phyloP scores from a whole-genome alignment of 2,329 filamentous ascomycete genomes.

The Orbilia blumenaviensis region DNA sequence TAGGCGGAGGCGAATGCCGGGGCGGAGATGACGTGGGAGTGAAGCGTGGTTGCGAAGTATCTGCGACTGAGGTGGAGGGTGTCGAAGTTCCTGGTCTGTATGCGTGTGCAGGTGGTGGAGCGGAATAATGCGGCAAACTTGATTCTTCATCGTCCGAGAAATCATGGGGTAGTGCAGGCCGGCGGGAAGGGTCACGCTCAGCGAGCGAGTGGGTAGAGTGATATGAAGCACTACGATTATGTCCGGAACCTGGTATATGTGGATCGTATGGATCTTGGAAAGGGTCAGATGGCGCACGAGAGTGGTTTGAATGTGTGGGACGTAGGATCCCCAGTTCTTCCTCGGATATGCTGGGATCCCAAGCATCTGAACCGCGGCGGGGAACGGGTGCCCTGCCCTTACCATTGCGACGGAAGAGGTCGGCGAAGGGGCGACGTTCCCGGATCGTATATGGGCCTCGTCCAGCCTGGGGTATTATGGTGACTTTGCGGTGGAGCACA shows the following conservation, averaged over 20 bases:
- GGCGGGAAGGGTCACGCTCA: neutral
- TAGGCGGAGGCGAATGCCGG: slow-evolving; percentile 28
- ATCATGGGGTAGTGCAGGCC: neutral
- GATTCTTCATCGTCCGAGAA: slow-evolving; percentile 47
- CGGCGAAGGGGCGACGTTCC: slow-evolving; percentile 41
- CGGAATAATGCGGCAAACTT: slow-evolving; percentile 38
- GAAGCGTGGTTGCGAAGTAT: slow-evolving; percentile 39
- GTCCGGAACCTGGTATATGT: neutral
- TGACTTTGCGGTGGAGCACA: slow-evolving; percentile 44
- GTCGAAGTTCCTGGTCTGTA: slow-evolving; percentile 26
- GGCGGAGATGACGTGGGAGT: slow-evolving; percentile 48
- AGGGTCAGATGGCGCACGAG: slow-evolving; percentile 36
- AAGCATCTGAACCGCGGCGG: slow-evolving; percentile 39
- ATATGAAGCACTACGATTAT: slow-evolving; percentile 30
- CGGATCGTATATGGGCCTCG: slow-evolving; percentile 40
- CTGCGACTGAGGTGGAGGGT: slow-evolving; percentile 34
- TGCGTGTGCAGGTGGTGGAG: slow-evolving; percentile 5
- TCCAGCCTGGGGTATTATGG: slow-evolving; percentile 33
- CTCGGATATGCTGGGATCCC: slow-evolving; percentile 48
- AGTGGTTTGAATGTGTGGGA: slow-evolving; percentile 35
- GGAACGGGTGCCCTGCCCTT: slow-evolving; percentile 17
- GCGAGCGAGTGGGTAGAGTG: slow-evolving; percentile 23
- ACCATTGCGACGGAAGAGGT: slow-evolving; percentile 28
- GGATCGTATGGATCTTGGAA: slow-evolving; percentile 43
- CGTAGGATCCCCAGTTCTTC: slow-evolving; percentile 46